Base-by-base conservation (phyloP, 345 rosid genomes). In the Carallia brachiata region DNA sequence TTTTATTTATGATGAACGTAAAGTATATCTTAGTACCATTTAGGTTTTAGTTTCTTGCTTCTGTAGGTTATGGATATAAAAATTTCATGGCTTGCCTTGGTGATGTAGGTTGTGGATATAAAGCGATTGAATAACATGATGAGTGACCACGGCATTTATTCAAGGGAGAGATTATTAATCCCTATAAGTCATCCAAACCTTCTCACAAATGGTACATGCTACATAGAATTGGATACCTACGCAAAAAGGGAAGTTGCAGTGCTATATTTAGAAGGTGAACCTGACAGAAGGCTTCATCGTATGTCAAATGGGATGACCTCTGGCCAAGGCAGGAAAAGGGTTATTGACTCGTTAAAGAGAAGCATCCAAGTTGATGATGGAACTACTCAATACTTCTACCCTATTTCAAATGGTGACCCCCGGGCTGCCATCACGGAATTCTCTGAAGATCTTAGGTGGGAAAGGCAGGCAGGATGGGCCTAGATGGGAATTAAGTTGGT, bases 301-400 rank as follows among this genome's bases (percentile, higher is more conserved):
- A 68, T 75, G 36, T 68, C 77, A 53, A 84, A 57, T 36, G 58
- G 79, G 65, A 65, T 52, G n/a, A 70, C 83, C 69, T 87, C 96
- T 47, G 82, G 77, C 23, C 74, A 66, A 6, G 90, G 94, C 62
- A 91, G 79, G 81, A 82, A 79, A 78, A 85, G 82, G 72, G 70
- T 93, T 16, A 72, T 91, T 0, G 85, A 89, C 31, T 94, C 95
- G 8, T 63, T 32, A 32, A 89, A 77, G 80, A 86, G 97, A 86
- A 89, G 96, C 83, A 94, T 91, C 97, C 95, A 81, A 44, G 96
- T 87, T 6, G 95, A 94, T 68, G 97, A 88, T 75, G 95, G 84
- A 67, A 94, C 97, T 40, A 95, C 91, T 57, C 84, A 73, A 55
- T 94, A 94, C 80, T 94, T 91, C 69, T 75, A 87, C 76, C 83